Evolutionary conservation across 495 filamentous ascomycete genomes (phyloP), one percentile per base, ranked within the genome.

Genomic region (Annulohypoxylon stygium): DNA sequence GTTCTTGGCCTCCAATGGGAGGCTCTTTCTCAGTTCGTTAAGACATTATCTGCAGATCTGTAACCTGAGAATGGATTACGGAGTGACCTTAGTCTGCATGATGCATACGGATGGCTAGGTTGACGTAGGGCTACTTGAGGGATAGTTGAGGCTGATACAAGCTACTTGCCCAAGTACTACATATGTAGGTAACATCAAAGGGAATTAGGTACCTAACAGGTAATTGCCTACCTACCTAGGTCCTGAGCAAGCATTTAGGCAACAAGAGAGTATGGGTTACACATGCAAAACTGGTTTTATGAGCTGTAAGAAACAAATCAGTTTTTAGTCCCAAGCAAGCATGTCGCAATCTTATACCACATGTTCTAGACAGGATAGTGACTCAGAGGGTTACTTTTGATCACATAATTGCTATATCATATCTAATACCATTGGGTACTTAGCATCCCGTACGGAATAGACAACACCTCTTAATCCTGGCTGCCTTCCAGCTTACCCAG

Each of bases 91-190:
- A 60, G 58, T 16, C 62, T 59, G 47, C 48, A 55, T 30, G 16
- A 33, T 37, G 33, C 57, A 45, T 41, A 26, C 18, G 55, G 18
- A 48, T n/a, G 23, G 5, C 37, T 37, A 43, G 30, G 25, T 26
- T n/a, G 25, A 20, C 58, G 51, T 66, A 55, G 10, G 61, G 30
- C 55, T 18, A 65, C 26, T 73, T 60, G 25, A 54, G 43, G 48
- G 41, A 23, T 30, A 7, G 12, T 59, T 74, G 51, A 67, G 71
- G 71, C 71, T 74, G 47, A 70, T 20, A 20, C 43, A 14, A 43
- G 12, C 39, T 43, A 11, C 14, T 43, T 43, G 12, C 39, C 14
- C 12, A n/a, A n/a, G 1, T 43, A n/a, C 12, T 39, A 39, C 8
- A 1, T 9, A 1, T 39, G 11, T 2, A 11, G 9, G 8, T 39